Percentiles rank a stretch among this genome's conserved stretches.
phyloP scores from a whole-genome alignment of 176 grass and related monocot species.

The Otatea glauca region DNA sequence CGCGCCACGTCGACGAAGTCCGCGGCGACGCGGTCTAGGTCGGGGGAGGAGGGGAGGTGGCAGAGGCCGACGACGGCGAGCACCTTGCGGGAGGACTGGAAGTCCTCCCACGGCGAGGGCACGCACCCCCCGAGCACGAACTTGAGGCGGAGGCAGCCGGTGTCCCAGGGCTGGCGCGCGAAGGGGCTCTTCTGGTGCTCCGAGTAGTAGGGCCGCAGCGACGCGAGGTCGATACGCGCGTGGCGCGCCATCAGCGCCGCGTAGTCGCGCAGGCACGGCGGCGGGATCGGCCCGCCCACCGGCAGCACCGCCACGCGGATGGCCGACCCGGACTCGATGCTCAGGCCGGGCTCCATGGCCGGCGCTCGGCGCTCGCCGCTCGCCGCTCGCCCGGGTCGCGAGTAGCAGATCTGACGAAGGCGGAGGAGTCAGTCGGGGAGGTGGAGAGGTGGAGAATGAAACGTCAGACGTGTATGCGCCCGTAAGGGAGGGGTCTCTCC shows the following conservation, averaged over 20 bases:
- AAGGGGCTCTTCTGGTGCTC: conserved; percentile 99
- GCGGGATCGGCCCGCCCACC: conserved; percentile 77
- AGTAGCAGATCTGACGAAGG: conserved; percentile 56
- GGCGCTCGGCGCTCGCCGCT: conserved; percentile 3
- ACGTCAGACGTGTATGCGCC: background rate
- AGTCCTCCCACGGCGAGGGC: conserved; percentile 95
- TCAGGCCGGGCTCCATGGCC: conserved; percentile 94
- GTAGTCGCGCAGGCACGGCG: conserved; percentile 76
- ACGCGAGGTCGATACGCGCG: conserved; percentile 73
- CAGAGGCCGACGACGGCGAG: conserved; percentile 89
- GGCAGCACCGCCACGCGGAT: conserved; percentile 89
- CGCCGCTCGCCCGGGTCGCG: background rate
- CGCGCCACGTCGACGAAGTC: conserved; percentile 70
- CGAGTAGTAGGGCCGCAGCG: conserved; percentile 84
- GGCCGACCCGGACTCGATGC: conserved; percentile 86
- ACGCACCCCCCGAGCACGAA: conserved; percentile 80
- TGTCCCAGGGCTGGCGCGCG: conserved; percentile 84
- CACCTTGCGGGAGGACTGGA: conserved; percentile 96
- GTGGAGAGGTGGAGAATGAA: conserved; percentile 2
- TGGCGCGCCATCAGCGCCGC: conserved; percentile 67
- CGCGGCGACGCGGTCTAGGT: conserved; percentile 61
- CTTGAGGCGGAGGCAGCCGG: conserved; percentile 79
- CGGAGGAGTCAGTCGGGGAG: conserved; percentile 1
- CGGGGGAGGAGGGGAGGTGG: conserved; percentile 74
- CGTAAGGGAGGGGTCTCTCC: background rate